Conservation (phyloP, 2,329 filamentous ascomycete genomes). For the Pseudogymnoascus sp. region DNA sequence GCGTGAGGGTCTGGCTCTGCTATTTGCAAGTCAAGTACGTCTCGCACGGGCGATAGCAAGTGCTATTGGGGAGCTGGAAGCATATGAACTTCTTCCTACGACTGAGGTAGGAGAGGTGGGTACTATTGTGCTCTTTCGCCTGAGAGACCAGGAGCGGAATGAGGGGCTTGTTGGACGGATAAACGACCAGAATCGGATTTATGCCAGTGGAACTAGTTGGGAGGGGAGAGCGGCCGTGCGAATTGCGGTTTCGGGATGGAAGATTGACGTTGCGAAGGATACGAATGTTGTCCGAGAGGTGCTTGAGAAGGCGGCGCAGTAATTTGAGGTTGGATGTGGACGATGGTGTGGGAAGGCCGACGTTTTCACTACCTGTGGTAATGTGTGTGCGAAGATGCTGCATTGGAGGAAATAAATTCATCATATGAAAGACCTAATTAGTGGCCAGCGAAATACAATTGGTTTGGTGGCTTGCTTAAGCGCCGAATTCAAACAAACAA, state of each 20-base stretch:
- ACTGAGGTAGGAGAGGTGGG: slow-evolving; percentile 28
- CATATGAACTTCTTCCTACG: slow-evolving; percentile 60
- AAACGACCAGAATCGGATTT: slow-evolving; percentile 67
- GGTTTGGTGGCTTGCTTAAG: background rate
- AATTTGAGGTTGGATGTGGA: background rate
- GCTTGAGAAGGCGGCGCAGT: slow-evolving; percentile 33
- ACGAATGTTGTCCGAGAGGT: slow-evolving; percentile 57
- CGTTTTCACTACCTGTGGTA: too few species aligned
- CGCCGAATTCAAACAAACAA: background rate
- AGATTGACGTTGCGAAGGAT: slow-evolving; percentile 62
- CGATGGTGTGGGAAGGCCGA: too few species aligned
- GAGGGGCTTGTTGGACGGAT: slow-evolving; percentile 60
- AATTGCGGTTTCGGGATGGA: slow-evolving; percentile 85
- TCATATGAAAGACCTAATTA: background rate
- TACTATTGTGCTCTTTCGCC: slow-evolving; percentile 72
- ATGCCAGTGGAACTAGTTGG: slow-evolving; percentile 78
- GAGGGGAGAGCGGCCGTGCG: slow-evolving; percentile 64
- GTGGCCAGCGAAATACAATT: background rate
- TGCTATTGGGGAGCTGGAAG: slow-evolving; percentile 52
- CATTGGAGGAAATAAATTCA: background rate
- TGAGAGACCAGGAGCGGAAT: slow-evolving; percentile 59
- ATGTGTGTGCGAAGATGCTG: background rate
- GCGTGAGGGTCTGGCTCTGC: slow-evolving; percentile 55
- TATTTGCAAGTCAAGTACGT: slow-evolving; percentile 65
- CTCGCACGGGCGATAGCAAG: slow-evolving; percentile 62